phyloP scores from a whole-genome alignment of 306 rosid species.

The Rosa persica region DNA sequence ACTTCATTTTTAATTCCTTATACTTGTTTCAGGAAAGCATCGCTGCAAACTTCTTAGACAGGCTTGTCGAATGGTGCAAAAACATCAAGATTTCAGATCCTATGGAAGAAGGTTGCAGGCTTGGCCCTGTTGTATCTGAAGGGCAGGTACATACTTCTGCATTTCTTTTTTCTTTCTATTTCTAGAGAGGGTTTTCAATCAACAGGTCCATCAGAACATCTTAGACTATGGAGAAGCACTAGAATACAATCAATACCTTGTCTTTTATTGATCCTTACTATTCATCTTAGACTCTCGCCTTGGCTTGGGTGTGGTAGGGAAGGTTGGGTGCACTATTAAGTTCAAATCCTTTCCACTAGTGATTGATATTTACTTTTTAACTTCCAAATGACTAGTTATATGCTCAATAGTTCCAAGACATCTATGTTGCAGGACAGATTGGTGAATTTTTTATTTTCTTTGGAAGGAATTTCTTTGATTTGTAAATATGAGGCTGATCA shows the following conservation, averaged over 20 bases:
- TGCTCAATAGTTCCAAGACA: not conserved
- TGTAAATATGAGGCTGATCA: not conserved
- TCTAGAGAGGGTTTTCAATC: not conserved
- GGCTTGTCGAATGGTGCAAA: slow-evolving; percentile 74
- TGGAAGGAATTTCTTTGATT: not conserved
- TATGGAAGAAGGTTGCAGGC: slow-evolving; percentile 96
- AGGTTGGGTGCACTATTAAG: not conserved
- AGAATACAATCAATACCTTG: not conserved
- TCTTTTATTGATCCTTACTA: not conserved
- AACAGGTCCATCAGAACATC: not conserved
- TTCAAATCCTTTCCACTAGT: not conserved
- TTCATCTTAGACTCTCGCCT: not conserved
- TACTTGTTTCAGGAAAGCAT: slow-evolving; percentile 73
- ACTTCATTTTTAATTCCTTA: not conserved
- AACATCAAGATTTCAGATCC: slow-evolving; percentile 95
- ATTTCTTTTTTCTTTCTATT: not conserved
- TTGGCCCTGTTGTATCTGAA: slow-evolving; percentile 90
- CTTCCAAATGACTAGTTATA: not conserved
- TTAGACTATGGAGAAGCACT: not conserved
- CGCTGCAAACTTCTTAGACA: slow-evolving; percentile 69
- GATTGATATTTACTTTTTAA: not conserved
- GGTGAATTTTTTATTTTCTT: not conserved
- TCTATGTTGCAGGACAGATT: not conserved
- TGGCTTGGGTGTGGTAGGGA: not conserved
- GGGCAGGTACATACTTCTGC: slow-evolving; percentile 65